Evolutionary conservation across 1,139 yeast genomes (phyloP).

Genomic region (Suhomyces terraborum): DNA sequence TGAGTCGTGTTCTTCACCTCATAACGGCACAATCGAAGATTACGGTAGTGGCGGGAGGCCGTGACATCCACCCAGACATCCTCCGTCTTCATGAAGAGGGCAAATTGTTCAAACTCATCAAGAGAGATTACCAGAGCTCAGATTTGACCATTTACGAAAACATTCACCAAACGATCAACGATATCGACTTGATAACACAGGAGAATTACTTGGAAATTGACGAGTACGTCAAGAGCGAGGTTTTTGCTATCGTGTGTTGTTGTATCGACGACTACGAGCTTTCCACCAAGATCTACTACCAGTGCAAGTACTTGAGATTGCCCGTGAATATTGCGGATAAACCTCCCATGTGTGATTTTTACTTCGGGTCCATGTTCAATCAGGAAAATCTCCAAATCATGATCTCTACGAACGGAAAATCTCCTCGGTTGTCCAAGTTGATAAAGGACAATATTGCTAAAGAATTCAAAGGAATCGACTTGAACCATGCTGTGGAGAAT

Average conservation of each 20-base stretch:
- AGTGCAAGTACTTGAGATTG: slow-evolving; percentile 54
- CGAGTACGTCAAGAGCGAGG: slow-evolving; percentile 33
- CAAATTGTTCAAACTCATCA: slow-evolving; percentile 40
- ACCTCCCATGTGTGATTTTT: slow-evolving; percentile 80
- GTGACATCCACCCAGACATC: slow-evolving; percentile 47
- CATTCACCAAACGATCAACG: slow-evolving; percentile 15
- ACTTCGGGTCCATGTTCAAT: slow-evolving; percentile 78
- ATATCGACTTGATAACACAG: slow-evolving; percentile 25
- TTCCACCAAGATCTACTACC: slow-evolving; percentile 59
- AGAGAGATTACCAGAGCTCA: slow-evolving; percentile 42
- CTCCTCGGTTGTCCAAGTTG: slow-evolving; percentile 72
- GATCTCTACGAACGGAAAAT: slow-evolving; percentile 83
- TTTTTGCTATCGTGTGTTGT: slow-evolving; percentile 68
- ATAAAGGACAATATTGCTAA: slow-evolving; percentile 61
- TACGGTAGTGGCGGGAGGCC: slow-evolving; percentile 62
- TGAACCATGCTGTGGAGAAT: slow-evolving; percentile 63
- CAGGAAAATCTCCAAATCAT: slow-evolving; percentile 78
- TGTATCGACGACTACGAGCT: slow-evolving; percentile 73
- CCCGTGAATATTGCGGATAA: slow-evolving; percentile 87
- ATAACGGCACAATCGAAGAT: slow-evolving; percentile 69
- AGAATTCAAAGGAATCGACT: slow-evolving; percentile 43
- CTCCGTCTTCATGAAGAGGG: slow-evolving; percentile 42
- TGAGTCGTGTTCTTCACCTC: slow-evolving; percentile 66
- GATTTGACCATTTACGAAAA: slow-evolving; percentile 56
- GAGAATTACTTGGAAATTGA: slow-evolving; percentile 38